Conservation (phyloP, 306 rosid species). For the Malus sylvestris region DNA sequence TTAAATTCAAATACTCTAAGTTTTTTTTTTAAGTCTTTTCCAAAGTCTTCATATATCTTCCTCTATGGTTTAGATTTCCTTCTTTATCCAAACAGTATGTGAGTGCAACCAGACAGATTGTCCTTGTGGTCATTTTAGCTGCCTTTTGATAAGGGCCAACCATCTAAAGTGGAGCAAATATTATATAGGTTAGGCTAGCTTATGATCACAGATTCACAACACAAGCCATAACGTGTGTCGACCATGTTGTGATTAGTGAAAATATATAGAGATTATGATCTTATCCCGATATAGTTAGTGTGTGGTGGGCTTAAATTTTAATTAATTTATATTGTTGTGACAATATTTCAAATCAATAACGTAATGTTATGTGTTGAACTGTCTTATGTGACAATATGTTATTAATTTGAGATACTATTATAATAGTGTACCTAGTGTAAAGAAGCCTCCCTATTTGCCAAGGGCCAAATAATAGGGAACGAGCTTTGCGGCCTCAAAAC, state of each 20-base stretch:
- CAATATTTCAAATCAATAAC: no score
- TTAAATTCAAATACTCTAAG: no score
- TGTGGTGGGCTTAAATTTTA: not conserved
- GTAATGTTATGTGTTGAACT: no score
- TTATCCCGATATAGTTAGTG: not conserved
- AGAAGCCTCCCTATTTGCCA: no score
- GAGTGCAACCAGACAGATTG: not conserved
- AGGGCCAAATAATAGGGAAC: no score
- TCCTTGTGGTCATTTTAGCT: not conserved
- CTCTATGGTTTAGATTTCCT: no score
- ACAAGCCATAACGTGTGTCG: not conserved
- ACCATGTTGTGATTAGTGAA: not conserved
- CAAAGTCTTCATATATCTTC: accelerated
- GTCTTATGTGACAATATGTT: no score
- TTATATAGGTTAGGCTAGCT: not conserved
- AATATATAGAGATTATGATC: not conserved
- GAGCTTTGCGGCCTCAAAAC: no score
- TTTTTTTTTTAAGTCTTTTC: accelerated
- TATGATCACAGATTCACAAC: not conserved
- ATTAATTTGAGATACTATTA: no score
- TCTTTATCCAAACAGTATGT: no score
- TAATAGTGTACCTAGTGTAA: no score
- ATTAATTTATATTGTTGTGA: not conserved
- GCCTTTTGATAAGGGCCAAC: not conserved
- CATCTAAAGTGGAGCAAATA: not conserved